Conservation (phyloP, 2,329 filamentous ascomycete species). For the Colletotrichum spaethianum region DNA sequence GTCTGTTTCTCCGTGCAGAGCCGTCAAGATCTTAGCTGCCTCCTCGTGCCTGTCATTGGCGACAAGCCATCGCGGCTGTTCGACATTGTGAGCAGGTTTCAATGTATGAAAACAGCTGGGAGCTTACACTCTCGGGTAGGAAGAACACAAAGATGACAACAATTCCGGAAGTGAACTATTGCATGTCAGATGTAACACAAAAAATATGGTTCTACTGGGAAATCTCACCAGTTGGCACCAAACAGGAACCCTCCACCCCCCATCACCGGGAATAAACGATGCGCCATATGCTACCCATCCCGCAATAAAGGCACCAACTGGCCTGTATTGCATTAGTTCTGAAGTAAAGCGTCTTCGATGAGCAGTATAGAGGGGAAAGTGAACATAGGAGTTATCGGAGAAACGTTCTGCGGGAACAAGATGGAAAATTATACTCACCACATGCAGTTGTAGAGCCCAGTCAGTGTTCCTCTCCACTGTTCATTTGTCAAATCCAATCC, state of each 20-base stretch:
- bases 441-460: constrained; percentile 67
- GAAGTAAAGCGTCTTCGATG: neutral
- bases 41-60: constrained; percentile 58
- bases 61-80: constrained; percentile 59
- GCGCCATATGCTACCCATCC: constrained; percentile 68
- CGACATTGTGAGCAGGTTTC: neutral
- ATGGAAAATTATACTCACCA: constrained; percentile 51
- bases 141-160: constrained; percentile 59
- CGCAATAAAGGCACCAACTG: constrained; percentile 66
- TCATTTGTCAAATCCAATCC: neutral
- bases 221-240: constrained; percentile 62
- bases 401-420: neutral
- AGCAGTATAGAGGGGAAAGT: neutral
- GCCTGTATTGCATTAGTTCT: constrained; percentile 2
- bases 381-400: neutral
- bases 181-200: neutral
- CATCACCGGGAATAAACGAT: constrained; percentile 53
- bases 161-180: constrained; percentile 58
- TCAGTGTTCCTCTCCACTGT: constrained; percentile 65
- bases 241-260: constrained; percentile 64
- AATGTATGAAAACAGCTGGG: rapidly evolving
- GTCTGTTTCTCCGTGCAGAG: constrained; percentile 67
- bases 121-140: constrained; percentile 59
- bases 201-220: too few species aligned
- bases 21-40: constrained; percentile 59